These are phyloP conservation scores for Epithemia pelagica DNA, from an alignment of 108 stramenopile species.

Conservation along the genomic window DNA sequence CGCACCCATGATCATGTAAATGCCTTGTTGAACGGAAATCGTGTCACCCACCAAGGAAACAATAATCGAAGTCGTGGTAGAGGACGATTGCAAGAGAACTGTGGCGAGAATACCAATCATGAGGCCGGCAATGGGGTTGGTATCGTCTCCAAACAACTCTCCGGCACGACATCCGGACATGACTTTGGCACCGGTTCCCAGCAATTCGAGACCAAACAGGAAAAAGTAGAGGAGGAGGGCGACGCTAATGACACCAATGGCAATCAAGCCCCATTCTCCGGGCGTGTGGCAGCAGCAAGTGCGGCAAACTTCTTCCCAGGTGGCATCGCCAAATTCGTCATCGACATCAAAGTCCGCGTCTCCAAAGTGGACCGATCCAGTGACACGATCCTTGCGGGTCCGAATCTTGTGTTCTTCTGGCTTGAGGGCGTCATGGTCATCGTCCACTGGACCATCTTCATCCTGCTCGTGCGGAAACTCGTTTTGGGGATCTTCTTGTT, in stretches of 20 bases:
- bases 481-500: too few relatives aligned
- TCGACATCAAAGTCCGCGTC: conserved; percentile 40
- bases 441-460: too few relatives aligned
- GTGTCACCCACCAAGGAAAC: conserved; percentile 76
- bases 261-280: conserved; percentile 47
- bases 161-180: conserved; percentile 78
- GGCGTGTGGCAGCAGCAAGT: conserved; percentile 68
- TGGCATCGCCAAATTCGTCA: conserved; percentile 48
- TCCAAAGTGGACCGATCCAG: conserved; percentile 61
- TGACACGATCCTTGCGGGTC: conserved; percentile 50
- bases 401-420: not conserved
- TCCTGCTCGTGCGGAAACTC: too few relatives aligned
- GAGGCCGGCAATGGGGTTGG: conserved; percentile 81
- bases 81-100: conserved; percentile 80
- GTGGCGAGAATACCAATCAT: conserved; percentile 81
- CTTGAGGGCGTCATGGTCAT: not conserved
- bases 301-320: conserved; percentile 69
- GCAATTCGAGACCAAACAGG: conserved; percentile 72
- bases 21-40: conserved; percentile 57
- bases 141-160: conserved; percentile 62
- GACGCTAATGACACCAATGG: conserved; percentile 39
- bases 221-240: conserved; percentile 88
- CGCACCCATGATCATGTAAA: conserved; percentile 89
- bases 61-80: conserved; percentile 84
- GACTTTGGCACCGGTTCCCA: conserved; percentile 77